Evolutionary conservation across 148 eudicot genomes (phyloP), one percentile per base, ranked within the genome.

Genomic region (Vaccinium corymbosum): DNA sequence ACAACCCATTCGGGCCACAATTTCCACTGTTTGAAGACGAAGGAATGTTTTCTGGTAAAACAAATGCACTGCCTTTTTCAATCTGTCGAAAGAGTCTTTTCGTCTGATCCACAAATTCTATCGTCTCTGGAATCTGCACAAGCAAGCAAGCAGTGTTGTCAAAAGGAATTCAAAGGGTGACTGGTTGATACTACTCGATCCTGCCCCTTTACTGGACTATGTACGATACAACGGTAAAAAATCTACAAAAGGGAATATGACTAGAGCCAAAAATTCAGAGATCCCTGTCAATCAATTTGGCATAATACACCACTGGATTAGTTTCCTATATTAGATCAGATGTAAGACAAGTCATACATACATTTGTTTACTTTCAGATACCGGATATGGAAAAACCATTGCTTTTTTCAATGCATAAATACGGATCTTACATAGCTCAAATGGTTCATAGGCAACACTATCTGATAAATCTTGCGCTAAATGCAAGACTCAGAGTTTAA

Each of bases 31-130:
- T 85, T 62, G 91, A 87, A 57, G 89, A 89, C 46, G 91, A 87
- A 72, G 86, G 75, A 16, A 75, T 83, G 82, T 42, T 85, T 51
- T 86, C 90, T 56, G 85, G 84, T 29, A 86, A n/a, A 79, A 75
- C 80, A 53, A 84, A 51, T 59, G 73, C 85, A 15, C 70, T 55
- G 57, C 51, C 79, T 22, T 77, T 79, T 57, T 79, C 85, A 57
- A 86, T 86, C 59, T 83, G 88, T n/a, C 53, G 77, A 70, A 94
- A 88, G 57, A 75, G 62, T 53, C 59, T 85, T 76, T 88, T 90
- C 8, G 91, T 86, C 85, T 91, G 95, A 86, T 93, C 83, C 51
- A 91, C 86, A 84, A 94, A 87, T n/a, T 87, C 87, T 42, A 80
- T 83, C 8, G 81, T 84, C 89, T 93, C 95, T 25, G 83, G 73